A percentile compares a stretch with the other conserved stretches of the same genome.
Evolutionary conservation across 2,329 filamentous ascomycete species (phyloP).

Genomic region (Neurospora sp.): DNA sequence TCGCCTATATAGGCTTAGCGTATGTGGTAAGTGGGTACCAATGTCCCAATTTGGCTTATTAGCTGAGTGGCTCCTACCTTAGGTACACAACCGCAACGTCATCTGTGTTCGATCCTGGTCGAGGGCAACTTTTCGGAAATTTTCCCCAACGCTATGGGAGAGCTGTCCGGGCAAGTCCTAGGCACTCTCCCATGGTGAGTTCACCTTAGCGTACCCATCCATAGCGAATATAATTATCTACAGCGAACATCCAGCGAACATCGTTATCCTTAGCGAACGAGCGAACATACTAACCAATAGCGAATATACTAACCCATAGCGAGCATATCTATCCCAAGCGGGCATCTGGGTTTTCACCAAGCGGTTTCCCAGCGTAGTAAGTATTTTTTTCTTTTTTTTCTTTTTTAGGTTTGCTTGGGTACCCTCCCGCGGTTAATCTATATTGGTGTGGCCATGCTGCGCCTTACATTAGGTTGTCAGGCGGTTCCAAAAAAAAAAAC

Average conservation of each 20-base stretch:
- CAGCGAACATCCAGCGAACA: background rate
- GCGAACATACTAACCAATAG: background rate
- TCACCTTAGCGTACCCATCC: background rate
- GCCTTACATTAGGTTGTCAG: background rate
- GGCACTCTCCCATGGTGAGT: background rate
- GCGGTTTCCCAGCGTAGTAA: background rate
- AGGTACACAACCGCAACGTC: background rate
- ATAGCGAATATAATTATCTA: background rate
- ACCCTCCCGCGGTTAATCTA: background rate
- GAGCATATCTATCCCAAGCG: background rate
- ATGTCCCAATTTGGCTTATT: background rate
- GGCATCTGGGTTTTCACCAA: background rate
- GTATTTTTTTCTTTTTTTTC: background rate
- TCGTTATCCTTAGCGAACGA: background rate
- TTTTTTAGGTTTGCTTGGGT: background rate
- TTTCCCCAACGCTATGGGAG: background rate
- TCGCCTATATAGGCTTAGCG: background rate
- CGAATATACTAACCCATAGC: background rate
- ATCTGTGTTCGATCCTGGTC: background rate
- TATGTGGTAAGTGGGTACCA: background rate
- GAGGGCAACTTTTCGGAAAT: background rate
- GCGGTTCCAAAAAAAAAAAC: too few relatives aligned
- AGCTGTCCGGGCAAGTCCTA: background rate
- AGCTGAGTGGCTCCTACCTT: background rate
- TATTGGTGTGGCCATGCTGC: background rate